phyloP scores from a whole-genome alignment of 129 eudicot species.

The Ambrosia trifida region DNA sequence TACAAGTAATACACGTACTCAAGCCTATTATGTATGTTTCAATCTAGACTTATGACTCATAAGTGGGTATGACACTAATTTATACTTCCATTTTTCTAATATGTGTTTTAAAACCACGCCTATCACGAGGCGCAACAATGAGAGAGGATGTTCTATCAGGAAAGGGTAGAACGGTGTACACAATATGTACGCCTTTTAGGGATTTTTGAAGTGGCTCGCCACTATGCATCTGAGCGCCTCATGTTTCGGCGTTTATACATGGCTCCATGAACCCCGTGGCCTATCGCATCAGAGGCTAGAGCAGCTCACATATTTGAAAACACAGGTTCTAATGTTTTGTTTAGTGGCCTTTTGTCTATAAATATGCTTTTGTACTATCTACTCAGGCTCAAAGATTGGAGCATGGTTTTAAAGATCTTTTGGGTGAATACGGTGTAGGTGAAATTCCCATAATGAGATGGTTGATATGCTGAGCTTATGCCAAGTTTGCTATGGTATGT shows the following conservation, averaged over 20 bases:
- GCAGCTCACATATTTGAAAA: not conserved
- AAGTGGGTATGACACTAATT: no score
- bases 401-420: constrained; percentile 42
- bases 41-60: no score
- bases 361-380: constrained; percentile 20
- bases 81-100: not conserved
- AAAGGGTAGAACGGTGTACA: not conserved
- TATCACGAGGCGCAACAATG: not conserved
- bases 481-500: no score
- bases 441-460: constrained; percentile 54
- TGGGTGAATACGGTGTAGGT: constrained; percentile 44
- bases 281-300: no score
- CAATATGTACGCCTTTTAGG: no score
- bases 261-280: not conserved
- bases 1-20: no score
- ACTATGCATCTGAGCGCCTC: no score
- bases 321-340: not conserved
- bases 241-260: no score
- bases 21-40: no score
- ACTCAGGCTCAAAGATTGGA: constrained; percentile 63
- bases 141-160: not conserved
- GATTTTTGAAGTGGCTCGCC: no score
- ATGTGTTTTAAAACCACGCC: not conserved
- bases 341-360: not conserved
- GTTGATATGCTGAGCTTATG: constrained; percentile 40